Evolutionary conservation across 371 early-diverging fungal species (phyloP).

Genomic region (Mortierella sp.): DNA sequence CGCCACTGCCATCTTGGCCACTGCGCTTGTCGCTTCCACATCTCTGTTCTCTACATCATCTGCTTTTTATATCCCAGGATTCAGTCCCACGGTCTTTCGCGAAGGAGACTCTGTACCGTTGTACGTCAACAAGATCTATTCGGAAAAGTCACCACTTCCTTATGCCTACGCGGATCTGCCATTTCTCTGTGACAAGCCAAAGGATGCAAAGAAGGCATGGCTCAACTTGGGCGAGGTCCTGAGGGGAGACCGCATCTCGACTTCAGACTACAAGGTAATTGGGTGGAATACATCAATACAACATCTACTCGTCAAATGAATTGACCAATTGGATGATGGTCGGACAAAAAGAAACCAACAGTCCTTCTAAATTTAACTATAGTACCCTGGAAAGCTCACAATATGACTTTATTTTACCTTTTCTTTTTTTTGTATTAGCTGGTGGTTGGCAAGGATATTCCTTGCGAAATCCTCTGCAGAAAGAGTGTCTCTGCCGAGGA

Average conservation of each 20-base stretch:
- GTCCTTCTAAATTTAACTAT: neutral
- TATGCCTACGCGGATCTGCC: slow-evolving; percentile 78
- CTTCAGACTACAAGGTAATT: slow-evolving; percentile 62
- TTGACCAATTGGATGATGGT: neutral
- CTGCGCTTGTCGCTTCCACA: slow-evolving; percentile 17
- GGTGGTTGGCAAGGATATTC: slow-evolving; percentile 56
- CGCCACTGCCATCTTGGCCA: slow-evolving; percentile 16
- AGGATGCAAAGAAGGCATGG: slow-evolving; percentile 63
- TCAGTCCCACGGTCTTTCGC: slow-evolving; percentile 74
- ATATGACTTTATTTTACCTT: neutral
- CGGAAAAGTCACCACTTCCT: slow-evolving; percentile 70
- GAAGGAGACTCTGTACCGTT: slow-evolving; percentile 73
- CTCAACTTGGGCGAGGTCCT: slow-evolving; percentile 84
- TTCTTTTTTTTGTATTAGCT: slow-evolving; percentile 33
- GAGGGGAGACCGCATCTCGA: slow-evolving; percentile 85
- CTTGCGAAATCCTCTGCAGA: slow-evolving; percentile 63
- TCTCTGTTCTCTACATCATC: slow-evolving; percentile 13
- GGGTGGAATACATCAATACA: too few relatives aligned
- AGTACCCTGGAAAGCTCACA: neutral
- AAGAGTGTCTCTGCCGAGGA: slow-evolving; percentile 53
- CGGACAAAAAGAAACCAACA: too few relatives aligned
- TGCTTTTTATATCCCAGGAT: slow-evolving; percentile 83
- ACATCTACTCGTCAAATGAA: neutral
- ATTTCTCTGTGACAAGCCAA: slow-evolving; percentile 78
- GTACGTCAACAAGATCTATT: slow-evolving; percentile 69